Conservation (phyloP, 2,329 filamentous ascomycete genomes). For the Amphichorda felina region DNA sequence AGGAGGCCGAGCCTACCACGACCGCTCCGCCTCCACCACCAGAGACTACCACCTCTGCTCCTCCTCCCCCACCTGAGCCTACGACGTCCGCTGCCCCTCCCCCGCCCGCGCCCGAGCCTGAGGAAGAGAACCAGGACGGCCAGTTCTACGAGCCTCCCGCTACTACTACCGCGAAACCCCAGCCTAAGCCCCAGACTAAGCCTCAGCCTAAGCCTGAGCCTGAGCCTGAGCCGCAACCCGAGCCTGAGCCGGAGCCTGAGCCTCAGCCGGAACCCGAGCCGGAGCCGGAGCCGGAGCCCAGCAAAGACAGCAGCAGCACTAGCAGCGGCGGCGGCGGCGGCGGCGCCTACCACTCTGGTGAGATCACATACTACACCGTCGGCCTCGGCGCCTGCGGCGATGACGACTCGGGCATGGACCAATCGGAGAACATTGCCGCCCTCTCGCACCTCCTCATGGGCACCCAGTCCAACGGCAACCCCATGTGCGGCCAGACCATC, state of each 20-base stretch:
- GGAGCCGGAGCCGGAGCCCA: constrained; percentile 4
- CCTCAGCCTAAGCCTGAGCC: constrained; percentile 6
- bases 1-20: constrained; percentile 7
- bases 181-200: neutral
- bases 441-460: constrained; percentile 56
- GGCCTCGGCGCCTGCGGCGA: constrained; percentile 59
- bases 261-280: constrained; percentile 5
- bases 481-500: constrained; percentile 58
- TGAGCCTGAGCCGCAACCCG: constrained; percentile 3
- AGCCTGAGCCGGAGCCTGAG: constrained; percentile 6
- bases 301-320: constrained; percentile 1
- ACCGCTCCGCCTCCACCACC: constrained; percentile 6
- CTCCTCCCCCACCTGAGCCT: constrained; percentile 7
- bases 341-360: constrained; percentile 33
- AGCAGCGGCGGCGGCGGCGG: constrained; percentile 6
- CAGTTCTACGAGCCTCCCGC: constrained; percentile 21
- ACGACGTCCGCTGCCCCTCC: constrained; percentile 11
- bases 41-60: constrained; percentile 2
- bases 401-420: constrained; percentile 44
- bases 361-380: constrained; percentile 64
- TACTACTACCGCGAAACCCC: neutral
- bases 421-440: constrained; percentile 52
- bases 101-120: constrained; percentile 7
- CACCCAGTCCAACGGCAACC: constrained; percentile 50
- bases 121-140: constrained; percentile 6